A percentile compares a stretch with the other conserved stretches of the same genome.
These are phyloP conservation scores for Candida fluviatilis DNA, from an alignment of 805 yeast species.

Conservation along the genomic window DNA sequence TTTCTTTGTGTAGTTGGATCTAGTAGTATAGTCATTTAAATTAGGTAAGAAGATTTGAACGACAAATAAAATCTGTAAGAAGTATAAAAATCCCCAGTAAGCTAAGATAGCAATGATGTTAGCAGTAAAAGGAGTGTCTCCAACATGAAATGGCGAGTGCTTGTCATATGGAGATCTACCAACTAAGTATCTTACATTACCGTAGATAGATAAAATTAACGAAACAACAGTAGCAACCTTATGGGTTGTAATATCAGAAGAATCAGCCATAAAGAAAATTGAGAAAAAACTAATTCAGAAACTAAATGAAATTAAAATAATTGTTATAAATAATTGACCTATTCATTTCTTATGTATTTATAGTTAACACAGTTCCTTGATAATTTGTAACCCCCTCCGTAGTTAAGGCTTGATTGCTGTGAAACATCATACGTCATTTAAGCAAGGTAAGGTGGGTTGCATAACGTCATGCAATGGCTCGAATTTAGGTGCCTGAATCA, in stretches of 20 bases:
- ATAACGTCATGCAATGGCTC: too few relatives aligned
- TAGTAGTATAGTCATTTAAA: conserved; percentile 12
- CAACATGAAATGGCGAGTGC: conserved; percentile 47
- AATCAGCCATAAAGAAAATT: not conserved
- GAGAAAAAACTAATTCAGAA: not conserved
- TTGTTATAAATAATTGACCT: too few relatives aligned
- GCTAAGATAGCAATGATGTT: conserved; percentile 43
- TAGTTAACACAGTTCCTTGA: too few relatives aligned
- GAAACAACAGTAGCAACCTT: conserved; percentile 49
- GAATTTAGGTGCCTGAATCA: too few relatives aligned
- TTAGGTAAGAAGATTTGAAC: conserved; percentile 40
- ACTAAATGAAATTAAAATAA: too few relatives aligned
- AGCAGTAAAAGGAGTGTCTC: conserved; percentile 70
- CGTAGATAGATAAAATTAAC: conserved; percentile 52
- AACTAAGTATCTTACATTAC: conserved; percentile 51
- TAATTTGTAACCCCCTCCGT: too few relatives aligned
- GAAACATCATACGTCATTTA: too few relatives aligned
- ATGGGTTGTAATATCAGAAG: conserved; percentile 16
- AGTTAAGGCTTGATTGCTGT: too few relatives aligned
- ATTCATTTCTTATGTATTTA: too few relatives aligned
- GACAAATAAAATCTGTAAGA: conserved; percentile 51
- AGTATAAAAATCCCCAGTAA: conserved; percentile 55
- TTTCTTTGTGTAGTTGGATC: conserved; percentile 24
- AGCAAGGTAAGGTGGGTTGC: too few relatives aligned
- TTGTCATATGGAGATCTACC: conserved; percentile 49